Base-by-base conservation (phyloP, 2,329 filamentous ascomycete genomes). In the Xylaria arbuscula region DNA sequence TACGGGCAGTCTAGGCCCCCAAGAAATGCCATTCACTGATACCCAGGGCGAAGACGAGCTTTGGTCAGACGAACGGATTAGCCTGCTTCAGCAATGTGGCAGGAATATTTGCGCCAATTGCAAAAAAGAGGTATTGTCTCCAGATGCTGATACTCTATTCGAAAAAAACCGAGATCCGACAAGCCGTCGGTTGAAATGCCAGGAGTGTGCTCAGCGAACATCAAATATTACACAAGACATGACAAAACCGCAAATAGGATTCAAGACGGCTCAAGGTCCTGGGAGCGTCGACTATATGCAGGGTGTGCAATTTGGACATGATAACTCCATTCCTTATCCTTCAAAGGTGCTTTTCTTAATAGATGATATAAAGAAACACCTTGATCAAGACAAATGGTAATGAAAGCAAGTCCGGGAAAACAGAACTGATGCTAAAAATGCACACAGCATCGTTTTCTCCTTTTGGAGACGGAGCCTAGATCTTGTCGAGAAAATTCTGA, bases 381-480 rank as follows among this genome's bases (percentile, higher is more conserved):
- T 48, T 15, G n/a, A 2, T 2, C 24, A 66, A n/a, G 66, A 70
- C 5, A 78, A 78, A 65, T 72, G 73, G 75, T 67, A 57, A 32
- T 45, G 3, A 24, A 36, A 36, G 32, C 7, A 11, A 28, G 40
- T n/a, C 3, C 17, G 6, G 6, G 15, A 38, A 5, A n/a, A n/a
- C 10, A 10, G 1, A 61, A 22, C 40, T 40, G n/a, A n/a, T 28
- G 6, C 50, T 70, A 7, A 67, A 19, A 2, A 57, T 59, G 1
- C 34, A 3, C 24, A 28, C 69, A 80, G 78, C 59, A 72, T 80
- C 48, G 69, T 80, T 15, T 80, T 80, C 64, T 79, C 77, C 13
- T 77, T 67, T 28, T 81, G 78, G 79, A 79, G 74, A 11, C 77
- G 76, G 28, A 79, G 75, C 51, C 70, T 80, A 2, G 73, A 77